Conservation (phyloP, 148 eudicot genomes). For the Rhododendron simsii region DNA sequence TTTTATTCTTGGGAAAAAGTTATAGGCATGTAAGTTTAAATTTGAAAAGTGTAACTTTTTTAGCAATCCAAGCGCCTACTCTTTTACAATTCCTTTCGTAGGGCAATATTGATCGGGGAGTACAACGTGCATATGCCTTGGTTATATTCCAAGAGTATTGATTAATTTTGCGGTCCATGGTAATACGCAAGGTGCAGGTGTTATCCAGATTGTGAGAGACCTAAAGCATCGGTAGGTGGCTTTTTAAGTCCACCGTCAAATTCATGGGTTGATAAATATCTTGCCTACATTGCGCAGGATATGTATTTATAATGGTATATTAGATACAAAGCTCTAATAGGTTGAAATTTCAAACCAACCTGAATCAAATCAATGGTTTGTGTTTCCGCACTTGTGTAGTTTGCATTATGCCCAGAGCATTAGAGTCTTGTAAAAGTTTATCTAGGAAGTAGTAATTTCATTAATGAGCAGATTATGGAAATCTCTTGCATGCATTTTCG, state of each 20-base stretch:
- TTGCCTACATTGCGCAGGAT: background rate
- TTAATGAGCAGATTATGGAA: constrained; percentile 5
- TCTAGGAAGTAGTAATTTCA: background rate
- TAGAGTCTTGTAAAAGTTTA: background rate
- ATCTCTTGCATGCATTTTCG: background rate
- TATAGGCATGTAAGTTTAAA: background rate
- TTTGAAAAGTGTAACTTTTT: background rate
- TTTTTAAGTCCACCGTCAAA: background rate
- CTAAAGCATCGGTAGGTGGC: background rate
- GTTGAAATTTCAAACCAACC: background rate
- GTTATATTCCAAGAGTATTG: background rate
- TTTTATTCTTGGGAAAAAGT: background rate
- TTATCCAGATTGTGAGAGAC: background rate
- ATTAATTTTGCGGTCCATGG: background rate
- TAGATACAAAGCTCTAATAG: background rate
- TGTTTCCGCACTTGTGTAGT: background rate
- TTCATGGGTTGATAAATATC: background rate
- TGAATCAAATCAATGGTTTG: background rate
- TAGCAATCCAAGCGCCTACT: background rate
- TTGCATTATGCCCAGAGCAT: background rate
- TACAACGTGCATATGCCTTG: background rate
- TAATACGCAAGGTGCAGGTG: background rate
- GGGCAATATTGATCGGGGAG: background rate
- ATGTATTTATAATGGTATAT: background rate
- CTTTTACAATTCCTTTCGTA: background rate